Evolutionary conservation across 2,329 filamentous ascomycete species (phyloP).

Genomic region (Nemania serpens): DNA sequence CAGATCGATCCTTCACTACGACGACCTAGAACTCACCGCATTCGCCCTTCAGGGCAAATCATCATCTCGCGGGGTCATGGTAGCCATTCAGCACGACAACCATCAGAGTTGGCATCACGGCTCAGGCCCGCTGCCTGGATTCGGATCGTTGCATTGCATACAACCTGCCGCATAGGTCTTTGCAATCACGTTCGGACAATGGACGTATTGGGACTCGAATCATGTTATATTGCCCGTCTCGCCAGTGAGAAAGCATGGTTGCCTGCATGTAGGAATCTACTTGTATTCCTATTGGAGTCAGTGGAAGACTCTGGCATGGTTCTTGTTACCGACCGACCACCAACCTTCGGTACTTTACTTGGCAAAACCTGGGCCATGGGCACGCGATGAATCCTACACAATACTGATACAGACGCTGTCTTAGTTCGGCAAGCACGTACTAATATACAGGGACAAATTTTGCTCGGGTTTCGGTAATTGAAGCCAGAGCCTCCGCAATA

Average conservation of each 20-base stretch:
- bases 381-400: no score
- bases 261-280: not conserved
- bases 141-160: slow-evolving; percentile 8
- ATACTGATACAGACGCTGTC: no score
- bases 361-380: no score
- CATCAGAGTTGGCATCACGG: slow-evolving; percentile 1
- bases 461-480: no score
- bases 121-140: not conserved
- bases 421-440: no score
- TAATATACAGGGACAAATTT: no score
- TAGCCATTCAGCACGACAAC: not conserved
- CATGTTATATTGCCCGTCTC: not conserved
- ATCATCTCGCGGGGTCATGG: not conserved
- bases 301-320: not conserved
- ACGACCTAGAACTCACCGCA: slow-evolving; percentile 6
- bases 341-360: no score
- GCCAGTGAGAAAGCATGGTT: not conserved
- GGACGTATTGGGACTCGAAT: not conserved
- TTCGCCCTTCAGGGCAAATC: slow-evolving; percentile 8
- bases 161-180: not conserved
- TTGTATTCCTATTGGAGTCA: not conserved
- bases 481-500: not conserved
- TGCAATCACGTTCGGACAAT: no score
- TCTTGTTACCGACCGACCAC: no score
- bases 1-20: slow-evolving; percentile 10